These are phyloP conservation scores for Phialophora expanda DNA, from an alignment of 2,329 filamentous ascomycete genomes.

Conservation along the genomic window DNA sequence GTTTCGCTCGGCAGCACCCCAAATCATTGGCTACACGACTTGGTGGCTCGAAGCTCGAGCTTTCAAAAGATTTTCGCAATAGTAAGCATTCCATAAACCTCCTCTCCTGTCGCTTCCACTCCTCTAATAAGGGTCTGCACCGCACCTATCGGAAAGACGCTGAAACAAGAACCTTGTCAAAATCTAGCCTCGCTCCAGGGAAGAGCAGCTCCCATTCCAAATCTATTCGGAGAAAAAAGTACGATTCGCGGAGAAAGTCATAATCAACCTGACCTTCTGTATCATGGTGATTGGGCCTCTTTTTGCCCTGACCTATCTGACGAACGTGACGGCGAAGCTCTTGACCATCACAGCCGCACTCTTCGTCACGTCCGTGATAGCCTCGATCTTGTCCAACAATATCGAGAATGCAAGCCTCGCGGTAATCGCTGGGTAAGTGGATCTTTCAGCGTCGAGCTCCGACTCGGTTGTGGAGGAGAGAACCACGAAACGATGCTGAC, in stretches of 20 bases:
- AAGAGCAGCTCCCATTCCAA: not conserved
- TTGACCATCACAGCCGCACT: constrained; percentile 2
- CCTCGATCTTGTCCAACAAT: not conserved
- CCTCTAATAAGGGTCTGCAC: not conserved
- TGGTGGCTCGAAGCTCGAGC: not conserved
- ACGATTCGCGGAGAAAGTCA: constrained; percentile 1
- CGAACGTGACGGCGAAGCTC: constrained; percentile 1
- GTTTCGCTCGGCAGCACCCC: constrained; percentile 1
- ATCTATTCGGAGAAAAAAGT: constrained; percentile 4
- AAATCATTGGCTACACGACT: not conserved
- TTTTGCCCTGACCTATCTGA: constrained; percentile 3
- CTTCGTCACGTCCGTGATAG: constrained; percentile 3
- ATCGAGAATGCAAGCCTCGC: constrained; percentile 3
- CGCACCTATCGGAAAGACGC: not conserved
- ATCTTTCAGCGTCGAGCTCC: not conserved
- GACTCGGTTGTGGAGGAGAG: not conserved
- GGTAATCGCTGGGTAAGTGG: not conserved
- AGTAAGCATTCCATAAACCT: not conserved
- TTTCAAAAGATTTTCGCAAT: not conserved
- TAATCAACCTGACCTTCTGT: constrained; percentile 2
- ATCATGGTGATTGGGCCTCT: constrained; percentile 5
- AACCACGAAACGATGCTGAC: not conserved
- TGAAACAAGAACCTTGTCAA: not conserved
- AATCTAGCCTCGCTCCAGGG: not conserved
- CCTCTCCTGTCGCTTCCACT: not conserved